Evolutionary conservation across 169 alveolate species (phyloP), one percentile per base, ranked within the genome.

Genomic region (Amoebophrya sp.): DNA sequence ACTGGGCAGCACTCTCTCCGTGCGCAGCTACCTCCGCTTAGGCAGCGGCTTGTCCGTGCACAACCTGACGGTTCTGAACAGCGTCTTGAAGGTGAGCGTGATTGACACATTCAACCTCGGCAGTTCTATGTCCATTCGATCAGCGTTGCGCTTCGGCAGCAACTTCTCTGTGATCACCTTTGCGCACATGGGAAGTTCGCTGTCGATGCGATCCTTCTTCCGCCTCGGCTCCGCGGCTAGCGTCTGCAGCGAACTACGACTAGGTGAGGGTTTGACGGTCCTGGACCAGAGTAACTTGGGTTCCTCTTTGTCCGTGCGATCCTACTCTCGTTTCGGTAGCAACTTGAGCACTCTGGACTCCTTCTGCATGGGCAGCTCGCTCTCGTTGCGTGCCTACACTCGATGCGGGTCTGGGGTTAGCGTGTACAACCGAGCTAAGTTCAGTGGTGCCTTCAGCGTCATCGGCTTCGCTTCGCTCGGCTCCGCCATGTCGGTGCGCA

Each of bases 141-240:
- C 41, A 24, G 39, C 39, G 90, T 6, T 2, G 33, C 34, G 40
- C n/a, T 40, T 14, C 36, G 90, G 90, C 47, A 89, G 90, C 47
- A 33, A 47, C 1, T 36, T 89, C 18, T 89, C 90, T 29, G 90
- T 33, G 24, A 10, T 89, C 6, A 47, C 33, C 90, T 89, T 34
- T 40, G 54, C 39, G 90, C 90, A 89, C 29, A 41, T 89, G 24
- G 90, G 90, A 33, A 26, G 41, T 47, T 89, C 90, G 12, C 1
- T 89, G 40, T 26, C 41, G 2, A 40, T 89, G 34, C 36, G 90
- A 2, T 36, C 33, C n/a, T 14, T 3, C 40, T 33, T 40, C 40
- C 90, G 90, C 47, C 47, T 89, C 36, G 90, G 90, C 41, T 89
- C 90, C 24, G 90, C 41, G 29, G 1, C 39, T 33, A 36, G 54